Evolutionary conservation across 2,329 filamentous ascomycete species (phyloP), one percentile per base, ranked within the genome.

Genomic region (Neoascochyta sp.): DNA sequence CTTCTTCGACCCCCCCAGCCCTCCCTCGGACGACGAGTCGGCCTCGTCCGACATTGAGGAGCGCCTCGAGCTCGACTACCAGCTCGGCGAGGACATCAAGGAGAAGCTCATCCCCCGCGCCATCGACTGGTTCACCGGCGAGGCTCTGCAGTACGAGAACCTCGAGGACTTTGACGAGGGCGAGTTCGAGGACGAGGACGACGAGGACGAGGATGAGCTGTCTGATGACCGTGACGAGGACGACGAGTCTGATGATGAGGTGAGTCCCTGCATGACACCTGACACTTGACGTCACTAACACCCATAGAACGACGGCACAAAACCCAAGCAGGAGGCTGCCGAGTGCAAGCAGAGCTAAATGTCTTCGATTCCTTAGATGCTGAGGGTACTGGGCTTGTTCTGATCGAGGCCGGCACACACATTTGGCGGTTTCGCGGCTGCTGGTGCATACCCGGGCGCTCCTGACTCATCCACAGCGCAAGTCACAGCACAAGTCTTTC

Each of bases 81-180:
- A 96, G 70, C 81, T 98, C 24, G 92, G 92, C 48, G 92, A 98
- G 73, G 92, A 98, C 62, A 95, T 98, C 71, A 98, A 98, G 74
- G 92, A 98, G 78, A 98, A 98, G 74, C 78, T 98, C 47, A 98
- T 98, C 52, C 92, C 92, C 45, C 88, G 90, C 51, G 92, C 93
- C 35, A 92, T 98, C 55, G 92, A 98, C 69, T 98, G 92, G 92
- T 98, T 98, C 67, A 98, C 92, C 30, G 92, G 92, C 36, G 92
- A 98, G 71, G 92, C 92, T 50, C 81, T 98, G 44, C 89, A 92
- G 52, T 98, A 87, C 54, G 92, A 98, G 74, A 90, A 95, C 64
- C 68, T 95, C 39, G 84, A 94, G 32, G 88, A 90, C 41, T 73
- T 88, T 43, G 83, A 89, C 33, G 83, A 83, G 54, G 85, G 82